Base-by-base conservation (phyloP, 805 yeast species). In the Lipomyces starkeyi region DNA sequence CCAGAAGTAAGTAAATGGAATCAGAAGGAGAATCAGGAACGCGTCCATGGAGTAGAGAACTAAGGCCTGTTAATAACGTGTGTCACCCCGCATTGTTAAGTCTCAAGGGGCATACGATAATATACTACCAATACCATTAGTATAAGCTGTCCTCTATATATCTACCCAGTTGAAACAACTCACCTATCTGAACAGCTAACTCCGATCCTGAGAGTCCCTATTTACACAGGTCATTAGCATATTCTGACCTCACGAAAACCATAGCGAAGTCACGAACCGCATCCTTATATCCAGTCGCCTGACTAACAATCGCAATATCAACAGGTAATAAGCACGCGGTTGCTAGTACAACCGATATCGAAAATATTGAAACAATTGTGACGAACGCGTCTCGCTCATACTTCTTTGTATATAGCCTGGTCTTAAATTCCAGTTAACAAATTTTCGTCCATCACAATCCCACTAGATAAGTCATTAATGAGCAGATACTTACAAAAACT, bases 1-100 rank as follows among this genome's bases (percentile, higher is more conserved):
- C 74, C 74, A 72, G 61, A 73, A 73, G 59, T 73, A 73, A 3
- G 75, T 72, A 61, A 73, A 73, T 14, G 75, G 75, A 35, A 73
- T 60, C 35, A 73, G 61, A 22, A 73, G 32, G 9, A 73, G 63
- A 32, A 73, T 55, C 14, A 73, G 58, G 58, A 72, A 62, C 9
- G 71, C 70, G 60, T 73, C 75, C 37, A 73, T 53, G 22, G 71
- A 69, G 64, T 73, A 71, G 29, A 73, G 66, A 25, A 73, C 63
- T 69, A 35, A 17, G 37, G 4, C 53, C 20, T 27, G 34, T 35
- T 9, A 49, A 32, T 56, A 56, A 17, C 7, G 11, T 56, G 40
- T 13, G 34, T 32, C 22, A 9, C 37, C 14, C 9, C 11, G 27
- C 2, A 32, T 58, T 35, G 22, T 20, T 27, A 22, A 58, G 52